A percentile compares a stretch with the other conserved stretches of the same genome.
Evolutionary conservation across 129 eudicot genomes (phyloP).

Genomic region (carrot (Daucus carota)): DNA sequence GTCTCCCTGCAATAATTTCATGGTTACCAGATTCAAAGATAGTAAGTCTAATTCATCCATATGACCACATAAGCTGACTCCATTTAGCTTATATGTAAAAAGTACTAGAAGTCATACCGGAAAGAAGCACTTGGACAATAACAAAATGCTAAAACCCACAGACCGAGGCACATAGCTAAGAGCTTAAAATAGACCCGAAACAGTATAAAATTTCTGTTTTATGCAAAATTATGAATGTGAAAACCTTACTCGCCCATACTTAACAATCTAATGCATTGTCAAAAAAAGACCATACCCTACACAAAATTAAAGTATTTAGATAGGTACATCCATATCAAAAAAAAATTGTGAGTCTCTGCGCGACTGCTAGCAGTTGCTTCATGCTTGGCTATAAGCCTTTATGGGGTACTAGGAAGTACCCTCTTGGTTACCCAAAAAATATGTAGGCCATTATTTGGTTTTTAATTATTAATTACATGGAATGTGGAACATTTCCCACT

Average conservation of each 20-base stretch:
- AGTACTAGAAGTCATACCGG: not conserved
- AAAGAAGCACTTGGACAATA: not conserved
- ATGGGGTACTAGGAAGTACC: not conserved
- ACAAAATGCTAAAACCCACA: not conserved
- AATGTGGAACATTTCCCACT: not conserved
- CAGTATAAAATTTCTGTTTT: not conserved
- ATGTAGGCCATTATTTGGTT: not conserved
- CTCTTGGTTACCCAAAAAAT: not conserved
- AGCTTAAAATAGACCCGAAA: not conserved
- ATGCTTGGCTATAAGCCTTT: not conserved
- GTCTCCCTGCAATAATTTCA: conserved; percentile 38
- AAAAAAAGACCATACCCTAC: not conserved
- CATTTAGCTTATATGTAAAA: not conserved
- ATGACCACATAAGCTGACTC: not conserved
- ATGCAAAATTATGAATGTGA: not conserved
- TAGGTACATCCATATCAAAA: not conserved
- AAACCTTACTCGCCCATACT: not conserved
- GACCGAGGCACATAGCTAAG: not conserved
- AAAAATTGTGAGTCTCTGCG: no score
- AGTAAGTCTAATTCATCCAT: not conserved
- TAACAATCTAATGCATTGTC: not conserved
- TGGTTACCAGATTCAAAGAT: conserved; percentile 5
- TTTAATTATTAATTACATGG: not conserved
- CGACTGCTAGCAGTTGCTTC: no score
- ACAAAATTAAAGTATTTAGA: not conserved